phyloP scores from a whole-genome alignment of 176 grass and related monocot genomes.

The Alopecurus myosuroides region DNA sequence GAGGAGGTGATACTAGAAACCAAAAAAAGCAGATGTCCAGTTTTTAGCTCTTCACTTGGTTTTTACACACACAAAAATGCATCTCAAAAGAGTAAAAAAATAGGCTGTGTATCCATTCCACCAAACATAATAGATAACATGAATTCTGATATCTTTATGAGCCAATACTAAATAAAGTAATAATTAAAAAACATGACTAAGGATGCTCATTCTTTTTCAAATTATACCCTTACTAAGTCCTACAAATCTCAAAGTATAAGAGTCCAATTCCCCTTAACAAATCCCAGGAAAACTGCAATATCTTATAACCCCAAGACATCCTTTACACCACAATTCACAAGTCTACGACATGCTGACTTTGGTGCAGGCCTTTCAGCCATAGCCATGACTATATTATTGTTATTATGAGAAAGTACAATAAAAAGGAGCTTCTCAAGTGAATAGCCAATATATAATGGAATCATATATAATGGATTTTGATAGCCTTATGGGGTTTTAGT shows the following conservation, averaged over 20 bases:
- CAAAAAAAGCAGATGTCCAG: too few species aligned
- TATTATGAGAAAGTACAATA: not conserved
- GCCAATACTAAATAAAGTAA: not conserved
- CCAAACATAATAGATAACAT: not conserved
- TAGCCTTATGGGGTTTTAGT: not conserved
- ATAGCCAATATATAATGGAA: not conserved
- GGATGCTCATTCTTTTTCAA: slow-evolving; percentile 8
- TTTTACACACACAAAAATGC: not conserved
- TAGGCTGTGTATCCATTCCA: not conserved
- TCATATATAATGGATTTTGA: not conserved
- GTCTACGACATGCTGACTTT: not conserved
- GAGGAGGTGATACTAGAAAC: too few species aligned
- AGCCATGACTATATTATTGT: not conserved
- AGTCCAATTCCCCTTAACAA: not conserved
- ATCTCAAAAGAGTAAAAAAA: not conserved
- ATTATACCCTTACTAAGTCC: not conserved
- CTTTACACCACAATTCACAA: not conserved
- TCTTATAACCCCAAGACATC: not conserved
- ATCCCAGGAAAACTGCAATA: not conserved
- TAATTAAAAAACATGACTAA: not conserved
- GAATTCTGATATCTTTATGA: not conserved
- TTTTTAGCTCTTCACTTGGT: not conserved
- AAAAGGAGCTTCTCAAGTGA: not conserved
- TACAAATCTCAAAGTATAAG: not conserved
- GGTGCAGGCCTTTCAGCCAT: not conserved